These are phyloP conservation scores for Tylopilus sp. DNA, from an alignment of 1,284 basidiomycete species.

Conservation along the genomic window DNA sequence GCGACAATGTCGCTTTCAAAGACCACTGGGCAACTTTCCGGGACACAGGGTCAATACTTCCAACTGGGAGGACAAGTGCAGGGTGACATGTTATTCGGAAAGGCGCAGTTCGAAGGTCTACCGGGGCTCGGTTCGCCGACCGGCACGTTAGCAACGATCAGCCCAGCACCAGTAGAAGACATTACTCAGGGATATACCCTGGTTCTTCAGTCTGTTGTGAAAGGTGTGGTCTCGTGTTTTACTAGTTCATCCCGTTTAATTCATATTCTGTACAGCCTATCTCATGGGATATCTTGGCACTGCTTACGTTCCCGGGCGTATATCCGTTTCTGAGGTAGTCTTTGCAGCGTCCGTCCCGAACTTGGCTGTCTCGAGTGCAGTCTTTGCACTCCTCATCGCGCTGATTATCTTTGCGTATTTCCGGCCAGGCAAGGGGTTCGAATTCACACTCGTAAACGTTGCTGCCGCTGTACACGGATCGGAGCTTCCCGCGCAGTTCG, in stretches of 20 bases:
- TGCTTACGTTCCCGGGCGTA: slow-evolving; percentile 15
- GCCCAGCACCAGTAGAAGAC: slow-evolving; percentile 4
- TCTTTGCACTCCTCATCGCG: neutral
- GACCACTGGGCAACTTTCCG: neutral
- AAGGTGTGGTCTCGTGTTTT: neutral
- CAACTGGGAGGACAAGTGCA: slow-evolving; percentile 17
- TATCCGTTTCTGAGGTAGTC: slow-evolving; percentile 9
- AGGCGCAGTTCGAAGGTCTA: slow-evolving; percentile 8
- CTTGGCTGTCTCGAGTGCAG: slow-evolving; percentile 8
- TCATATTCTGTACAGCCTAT: slow-evolving; percentile 1
- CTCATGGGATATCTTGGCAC: slow-evolving; percentile 11
- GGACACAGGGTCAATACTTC: neutral
- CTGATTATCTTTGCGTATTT: slow-evolving; percentile 8
- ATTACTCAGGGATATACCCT: slow-evolving; percentile 24
- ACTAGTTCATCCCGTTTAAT: neutral
- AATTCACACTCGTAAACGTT: slow-evolving; percentile 19
- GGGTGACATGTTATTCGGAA: slow-evolving; percentile 22
- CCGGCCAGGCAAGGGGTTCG: slow-evolving; percentile 8
- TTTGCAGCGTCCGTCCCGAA: slow-evolving; percentile 18
- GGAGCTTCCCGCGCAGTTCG: slow-evolving; percentile 15
- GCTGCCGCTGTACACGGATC: slow-evolving; percentile 15
- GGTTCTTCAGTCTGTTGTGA: slow-evolving; percentile 21
- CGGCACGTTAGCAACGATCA: slow-evolving; percentile 7
- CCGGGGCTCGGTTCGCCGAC: neutral
- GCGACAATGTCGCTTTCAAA: slow-evolving; percentile 12